These are phyloP conservation scores for Musa balbisiana DNA, from an alignment of 202 grass and related monocot species.

Conservation along the genomic window DNA sequence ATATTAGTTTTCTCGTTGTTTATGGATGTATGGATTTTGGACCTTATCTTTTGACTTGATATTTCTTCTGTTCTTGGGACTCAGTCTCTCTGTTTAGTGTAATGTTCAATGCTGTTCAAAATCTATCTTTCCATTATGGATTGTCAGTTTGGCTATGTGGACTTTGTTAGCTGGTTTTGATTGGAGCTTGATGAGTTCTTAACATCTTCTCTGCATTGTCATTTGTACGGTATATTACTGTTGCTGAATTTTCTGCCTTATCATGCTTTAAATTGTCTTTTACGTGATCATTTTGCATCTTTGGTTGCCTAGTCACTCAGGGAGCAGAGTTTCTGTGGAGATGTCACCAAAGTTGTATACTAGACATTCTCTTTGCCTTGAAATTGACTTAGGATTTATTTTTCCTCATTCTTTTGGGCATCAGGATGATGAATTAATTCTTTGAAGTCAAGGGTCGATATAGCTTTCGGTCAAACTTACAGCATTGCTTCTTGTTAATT, in stretches of 20 bases:
- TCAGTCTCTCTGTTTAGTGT: conserved; percentile 31
- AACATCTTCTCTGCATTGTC: not conserved
- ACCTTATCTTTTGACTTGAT: conserved; percentile 22
- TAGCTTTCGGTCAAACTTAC: not conserved
- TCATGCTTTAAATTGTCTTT: not conserved
- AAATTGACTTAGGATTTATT: not conserved
- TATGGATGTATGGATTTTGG: conserved; percentile 38
- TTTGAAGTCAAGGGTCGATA: no score
- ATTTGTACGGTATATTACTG: not conserved
- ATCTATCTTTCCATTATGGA: conserved; percentile 35
- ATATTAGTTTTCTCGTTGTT: conserved; percentile 36
- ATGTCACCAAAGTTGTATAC: not conserved
- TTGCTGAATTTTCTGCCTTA: not conserved
- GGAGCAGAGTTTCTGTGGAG: not conserved
- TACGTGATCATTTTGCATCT: not conserved
- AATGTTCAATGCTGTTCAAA: conserved; percentile 34
- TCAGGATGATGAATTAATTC: not conserved
- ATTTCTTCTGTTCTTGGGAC: conserved; percentile 20
- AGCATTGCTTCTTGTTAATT: not conserved
- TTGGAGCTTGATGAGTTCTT: not conserved
- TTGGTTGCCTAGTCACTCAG: not conserved
- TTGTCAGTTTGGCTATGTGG: conserved; percentile 22
- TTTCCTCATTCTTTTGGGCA: not conserved
- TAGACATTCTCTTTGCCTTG: not conserved
- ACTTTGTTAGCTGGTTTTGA: conserved; percentile 12